Evolutionary conservation across 768 basidiomycete species (phyloP).

Genomic region (Mycena floridula): DNA sequence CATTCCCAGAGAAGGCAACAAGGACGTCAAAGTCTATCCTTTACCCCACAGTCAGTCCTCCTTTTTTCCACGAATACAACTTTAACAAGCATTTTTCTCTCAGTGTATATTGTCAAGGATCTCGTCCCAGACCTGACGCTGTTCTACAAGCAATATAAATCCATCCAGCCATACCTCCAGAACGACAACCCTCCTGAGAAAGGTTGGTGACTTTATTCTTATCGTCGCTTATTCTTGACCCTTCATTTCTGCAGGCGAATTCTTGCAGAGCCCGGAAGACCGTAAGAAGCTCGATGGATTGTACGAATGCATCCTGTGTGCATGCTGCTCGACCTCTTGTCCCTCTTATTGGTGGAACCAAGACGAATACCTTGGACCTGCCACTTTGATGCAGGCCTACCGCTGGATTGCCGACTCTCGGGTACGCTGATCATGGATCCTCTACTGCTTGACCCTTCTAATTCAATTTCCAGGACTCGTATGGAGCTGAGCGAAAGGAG

Average conservation of each 20-base stretch:
- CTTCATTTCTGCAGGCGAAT: conserved; percentile 45
- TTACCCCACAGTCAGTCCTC: conserved; percentile 84
- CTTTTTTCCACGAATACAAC: not conserved
- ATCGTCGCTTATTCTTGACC: not conserved
- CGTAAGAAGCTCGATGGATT: conserved; percentile 93
- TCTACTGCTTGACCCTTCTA: not conserved
- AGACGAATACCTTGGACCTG: conserved; percentile 96
- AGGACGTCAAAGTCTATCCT: conserved; percentile 91
- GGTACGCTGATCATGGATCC: conserved; percentile 35
- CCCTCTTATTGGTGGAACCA: conserved; percentile 99
- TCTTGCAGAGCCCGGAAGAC: conserved; percentile 86
- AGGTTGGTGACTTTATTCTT: conserved; percentile 19
- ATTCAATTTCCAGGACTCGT: conserved; percentile 50
- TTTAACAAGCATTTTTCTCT: not conserved
- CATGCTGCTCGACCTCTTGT: conserved; percentile 97
- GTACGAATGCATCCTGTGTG: conserved; percentile 97
- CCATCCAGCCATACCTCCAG: conserved; percentile 94
- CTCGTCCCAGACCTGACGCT: conserved; percentile 87
- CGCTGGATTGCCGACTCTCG: conserved; percentile 98
- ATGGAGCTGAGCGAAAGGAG: conserved; percentile 78
- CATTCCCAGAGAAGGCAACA: conserved; percentile 70
- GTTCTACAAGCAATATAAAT: conserved; percentile 99
- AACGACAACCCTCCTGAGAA: conserved; percentile 85
- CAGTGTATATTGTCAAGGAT: conserved; percentile 99
- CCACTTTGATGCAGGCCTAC: conserved; percentile 94